Evolutionary conservation across 75 land plant species (phyloP).

Genomic region (Selaginella moellendorffii): DNA sequence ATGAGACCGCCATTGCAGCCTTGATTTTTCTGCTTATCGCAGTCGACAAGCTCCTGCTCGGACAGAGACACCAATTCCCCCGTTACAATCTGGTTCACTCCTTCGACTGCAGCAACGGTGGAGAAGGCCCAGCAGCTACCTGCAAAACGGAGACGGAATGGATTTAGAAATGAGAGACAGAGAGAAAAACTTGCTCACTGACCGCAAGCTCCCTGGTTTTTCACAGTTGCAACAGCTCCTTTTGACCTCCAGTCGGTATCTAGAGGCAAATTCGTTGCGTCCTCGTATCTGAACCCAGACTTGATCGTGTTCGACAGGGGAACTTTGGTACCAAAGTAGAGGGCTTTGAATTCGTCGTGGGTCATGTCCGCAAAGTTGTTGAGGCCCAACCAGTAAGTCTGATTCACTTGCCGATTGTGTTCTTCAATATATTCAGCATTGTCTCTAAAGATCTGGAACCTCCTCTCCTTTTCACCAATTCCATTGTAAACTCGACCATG

Average conservation of each 20-base stretch:
- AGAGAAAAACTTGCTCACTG: no score
- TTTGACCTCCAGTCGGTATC: no score
- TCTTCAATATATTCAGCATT: slow-evolving; percentile 34
- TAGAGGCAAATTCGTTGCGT: no score
- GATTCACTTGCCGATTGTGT: slow-evolving; percentile 28
- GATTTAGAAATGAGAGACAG: no score
- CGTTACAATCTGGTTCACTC: no score
- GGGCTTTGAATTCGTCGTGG: slow-evolving; percentile 40
- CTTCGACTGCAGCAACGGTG: slow-evolving; percentile 18
- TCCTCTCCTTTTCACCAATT: background rate
- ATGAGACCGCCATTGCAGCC: no score
- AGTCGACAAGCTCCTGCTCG: slow-evolving; percentile 19
- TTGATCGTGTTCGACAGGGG: slow-evolving; percentile 5
- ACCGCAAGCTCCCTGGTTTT: no score
- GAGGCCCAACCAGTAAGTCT: slow-evolving; percentile 37
- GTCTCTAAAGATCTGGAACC: slow-evolving; percentile 44
- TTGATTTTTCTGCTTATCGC: slow-evolving; percentile 15
- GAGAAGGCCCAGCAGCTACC: slow-evolving; percentile 25
- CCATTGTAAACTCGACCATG: background rate
- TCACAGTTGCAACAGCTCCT: no score
- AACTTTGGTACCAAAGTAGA: slow-evolving; percentile 22
- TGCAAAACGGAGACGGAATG: background rate
- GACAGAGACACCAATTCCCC: slow-evolving; percentile 16
- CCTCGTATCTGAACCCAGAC: no score
- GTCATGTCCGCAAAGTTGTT: slow-evolving; percentile 43